Evolutionary conservation across 495 filamentous ascomycete genomes (phyloP), one percentile per base, ranked within the genome.

Genomic region (Penicillium waksmanii): DNA sequence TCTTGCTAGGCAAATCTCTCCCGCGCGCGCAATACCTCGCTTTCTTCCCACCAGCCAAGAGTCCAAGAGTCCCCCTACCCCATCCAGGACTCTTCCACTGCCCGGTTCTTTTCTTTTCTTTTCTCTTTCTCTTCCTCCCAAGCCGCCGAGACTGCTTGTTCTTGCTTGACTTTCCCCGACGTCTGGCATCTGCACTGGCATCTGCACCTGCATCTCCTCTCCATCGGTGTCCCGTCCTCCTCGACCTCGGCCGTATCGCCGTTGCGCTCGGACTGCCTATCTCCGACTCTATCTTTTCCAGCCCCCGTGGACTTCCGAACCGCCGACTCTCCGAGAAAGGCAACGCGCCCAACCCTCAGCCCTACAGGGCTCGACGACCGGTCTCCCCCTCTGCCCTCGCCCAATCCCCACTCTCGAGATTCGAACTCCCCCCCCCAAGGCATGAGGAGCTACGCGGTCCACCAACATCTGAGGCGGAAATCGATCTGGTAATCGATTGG

Each of bases 361-460:
- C 65, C 53, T 68, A 70, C 57, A 42, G 31, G 63, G 65, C 58
- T 57, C 60, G 51, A 52, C 50, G 40, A 35, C 53, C 19, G 6
- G 8, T 21, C 57, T 51, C 57, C 66, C 34, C 55, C 31, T 55
- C 51, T 56, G 33, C 56, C 43, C 40, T 49, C 46, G 17, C 25
- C 49, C 23, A 51, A 47, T 58, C 49, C 42, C 44, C 42, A 48
- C 46, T 48, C 11, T 27, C 46, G 46, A 46, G 8, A 10, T 48
- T 27, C 46, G 9, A 17, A 48, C 38, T 46, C 48, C 40, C 55
- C 48, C 40, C 55, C 35, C 42, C 70, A 69, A 73, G 68, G 66
- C 65, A 73, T 72, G 71, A 59, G 60, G 71, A 71, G 62, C 63
- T 43, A 67, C 56, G 36, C 51, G 47, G 46, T 33, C 33, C 58